phyloP scores from a whole-genome alignment of 805 yeast genomes.

The Wickerhamomyces ciferrii region DNA sequence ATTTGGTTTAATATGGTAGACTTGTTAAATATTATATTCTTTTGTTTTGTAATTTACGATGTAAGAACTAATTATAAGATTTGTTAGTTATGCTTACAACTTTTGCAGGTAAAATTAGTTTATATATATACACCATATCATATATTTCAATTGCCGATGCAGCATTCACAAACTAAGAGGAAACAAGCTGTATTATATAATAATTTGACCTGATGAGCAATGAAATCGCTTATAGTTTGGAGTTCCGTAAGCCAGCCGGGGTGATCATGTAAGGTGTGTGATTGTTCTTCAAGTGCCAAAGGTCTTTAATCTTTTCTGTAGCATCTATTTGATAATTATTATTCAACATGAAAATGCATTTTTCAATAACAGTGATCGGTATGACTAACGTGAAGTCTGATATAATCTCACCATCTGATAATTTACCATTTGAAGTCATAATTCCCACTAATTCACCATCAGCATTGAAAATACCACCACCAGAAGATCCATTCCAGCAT shows the following conservation, averaged over 20 bases:
- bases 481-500: slow-evolving; percentile 26
- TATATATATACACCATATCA: too few relatives aligned
- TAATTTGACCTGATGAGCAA: too few relatives aligned
- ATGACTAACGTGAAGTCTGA: slow-evolving; percentile 23
- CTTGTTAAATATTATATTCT: background rate
- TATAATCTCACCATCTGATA: slow-evolving; percentile 21
- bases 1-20: background rate
- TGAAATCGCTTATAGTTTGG: too few relatives aligned
- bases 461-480: slow-evolving; percentile 22
- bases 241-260: too few relatives aligned
- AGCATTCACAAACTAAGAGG: too few relatives aligned
- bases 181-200: too few relatives aligned
- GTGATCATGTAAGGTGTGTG: background rate
- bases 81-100: too few relatives aligned
- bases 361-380: slow-evolving; percentile 19
- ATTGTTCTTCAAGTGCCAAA: slow-evolving; percentile 20
- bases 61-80: too few relatives aligned
- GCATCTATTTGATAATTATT: slow-evolving; percentile 8
- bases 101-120: too few relatives aligned
- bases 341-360: slow-evolving; percentile 12
- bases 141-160: too few relatives aligned
- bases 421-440: slow-evolving; percentile 24
- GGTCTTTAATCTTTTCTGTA: slow-evolving; percentile 7
- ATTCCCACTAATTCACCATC: slow-evolving; percentile 20
- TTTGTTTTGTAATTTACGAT: too few relatives aligned